Base-by-base conservation (phyloP, 768 basidiomycete genomes). In the Mycena epipterygia region DNA sequence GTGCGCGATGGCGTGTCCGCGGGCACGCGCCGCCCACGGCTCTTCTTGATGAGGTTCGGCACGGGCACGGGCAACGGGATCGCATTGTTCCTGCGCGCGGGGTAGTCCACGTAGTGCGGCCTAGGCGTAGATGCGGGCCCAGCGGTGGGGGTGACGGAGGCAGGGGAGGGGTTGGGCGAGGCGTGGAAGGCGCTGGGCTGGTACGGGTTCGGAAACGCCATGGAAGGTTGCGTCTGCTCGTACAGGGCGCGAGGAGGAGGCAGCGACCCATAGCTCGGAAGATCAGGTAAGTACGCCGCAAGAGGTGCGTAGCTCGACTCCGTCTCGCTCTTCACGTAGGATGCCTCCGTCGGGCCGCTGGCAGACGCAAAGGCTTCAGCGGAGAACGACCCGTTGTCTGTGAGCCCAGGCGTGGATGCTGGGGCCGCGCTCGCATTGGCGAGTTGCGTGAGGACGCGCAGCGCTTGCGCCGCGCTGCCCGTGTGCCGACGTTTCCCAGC, bases 11-110 rank as follows among this genome's bases (percentile, higher is more conserved):
- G 30, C 27, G 29, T 30, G 25, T 21, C 51, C 29, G 44, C 55
- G 9, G 90, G 90, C 13, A 91, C 90, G 68, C 87, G 86, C 37
- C 90, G 80, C 14, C 90, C 90, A 17, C 90, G 84, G 48, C 88
- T 88, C 75, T 88, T 90, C 82, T 91, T 91, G 60, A 86, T 90
- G 63, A 91, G 81, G 76, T 90, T 87, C 17, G 89, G 89, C 1
- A 90, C 83, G 16, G 89, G 89, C 12, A 89, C 81, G 21, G 89
- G 89, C 41, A 86, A 76, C 1, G 84, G 82, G 55, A 83, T 80
- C 17, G 79, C 76, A 27, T 75, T 74, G 61, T 81, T 82, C 71
- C 79, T 79, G 59, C 80, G 69, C 72, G 58, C 42, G 16, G 56
- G 29, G 56, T 16, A 27, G 37, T 27, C 5, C 23, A 14, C 30